Evolutionary conservation across 2,329 filamentous ascomycete genomes (phyloP).

Genomic region (Penicillium hordei): DNA sequence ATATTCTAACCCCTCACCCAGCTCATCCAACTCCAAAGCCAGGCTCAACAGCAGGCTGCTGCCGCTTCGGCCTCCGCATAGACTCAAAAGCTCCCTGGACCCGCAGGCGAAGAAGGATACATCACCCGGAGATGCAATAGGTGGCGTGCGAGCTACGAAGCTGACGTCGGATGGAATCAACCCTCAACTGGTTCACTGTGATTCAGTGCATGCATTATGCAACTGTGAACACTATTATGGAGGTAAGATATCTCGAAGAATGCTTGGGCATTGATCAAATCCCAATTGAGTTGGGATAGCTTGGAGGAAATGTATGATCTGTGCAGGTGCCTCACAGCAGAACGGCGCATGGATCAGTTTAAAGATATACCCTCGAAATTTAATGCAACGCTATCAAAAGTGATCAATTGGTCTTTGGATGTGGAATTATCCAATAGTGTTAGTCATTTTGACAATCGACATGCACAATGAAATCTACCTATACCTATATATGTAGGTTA

Average conservation of each 20-base stretch:
- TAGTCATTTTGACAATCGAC: not conserved
- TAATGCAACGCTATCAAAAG: conserved; percentile 1
- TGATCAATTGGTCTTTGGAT: not conserved
- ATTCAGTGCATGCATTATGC: not conserved
- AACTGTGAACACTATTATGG: not conserved
- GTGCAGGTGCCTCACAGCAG: conserved; percentile 1
- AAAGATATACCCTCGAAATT: conserved; percentile 21
- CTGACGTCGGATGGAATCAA: not conserved
- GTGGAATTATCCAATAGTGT: not conserved
- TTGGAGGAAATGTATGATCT: not conserved
- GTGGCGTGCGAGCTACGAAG: not conserved
- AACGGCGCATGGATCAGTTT: not conserved
- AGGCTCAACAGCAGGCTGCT: conserved; percentile 37
- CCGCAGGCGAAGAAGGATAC: conserved; percentile 1
- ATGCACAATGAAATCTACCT: not conserved
- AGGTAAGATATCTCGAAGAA: not conserved
- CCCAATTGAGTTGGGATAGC: not conserved
- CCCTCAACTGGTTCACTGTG: not conserved
- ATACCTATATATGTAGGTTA: not conserved
- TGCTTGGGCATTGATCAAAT: not conserved
- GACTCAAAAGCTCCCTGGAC: conserved; percentile 6
- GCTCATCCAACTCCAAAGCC: conserved; percentile 43
- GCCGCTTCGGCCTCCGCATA: conserved; percentile 34
- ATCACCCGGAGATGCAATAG: not conserved
- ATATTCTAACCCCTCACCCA: conserved; percentile 24